Base-by-base conservation (phyloP, 2,329 filamentous ascomycete genomes). In the Epichloe baconii region DNA sequence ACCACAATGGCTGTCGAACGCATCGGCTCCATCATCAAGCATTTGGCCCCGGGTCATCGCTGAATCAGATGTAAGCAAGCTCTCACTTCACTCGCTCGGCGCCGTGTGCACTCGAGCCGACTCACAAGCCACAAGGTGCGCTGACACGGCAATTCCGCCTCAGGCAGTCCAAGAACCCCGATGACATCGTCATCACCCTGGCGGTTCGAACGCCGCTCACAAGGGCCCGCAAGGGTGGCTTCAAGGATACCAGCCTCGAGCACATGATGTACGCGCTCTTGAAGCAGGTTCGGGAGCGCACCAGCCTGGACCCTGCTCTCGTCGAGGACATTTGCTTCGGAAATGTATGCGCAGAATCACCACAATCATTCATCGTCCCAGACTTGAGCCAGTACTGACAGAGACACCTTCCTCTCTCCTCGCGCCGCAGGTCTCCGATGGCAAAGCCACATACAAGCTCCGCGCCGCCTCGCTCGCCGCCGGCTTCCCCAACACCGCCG, bases 121-220 rank as follows among this genome's bases (percentile, higher is more conserved):
- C 36, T 1, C 36, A 5, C 26, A 7, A 26, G 7, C 7, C 26
- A 26, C 26, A 2, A 26, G 26, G 26, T 8, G 12, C 12, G 26
- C 21, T 44, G 23, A 44, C 42, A 31, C 42, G 23, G 42, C 23
- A 7, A 10, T 10, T n/a, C 26, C 19, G 23, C 19, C 52, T 43
- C 53, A 95, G 89, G 64, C 89, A 87, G 52, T 82, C 87, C 60
- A 90, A 97, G 76, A 94, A 95, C 69, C 81, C 90, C 59, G 91
- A 97, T 67, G 93, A 98, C 74, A 78, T 98, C 50, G 93, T 98
- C 66, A 95, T 97, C 64, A 98, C 93, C 7, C 80, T 94, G 53
- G 91, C 91, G 31, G 75, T 90, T 62, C 86, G 93, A 52, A 96
- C 91, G 31, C 89, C 93, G 0, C 78, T 98, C 55, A 78, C 85